phyloP scores from a whole-genome alignment of 129 eudicot species.

The Flaveria linearis region DNA sequence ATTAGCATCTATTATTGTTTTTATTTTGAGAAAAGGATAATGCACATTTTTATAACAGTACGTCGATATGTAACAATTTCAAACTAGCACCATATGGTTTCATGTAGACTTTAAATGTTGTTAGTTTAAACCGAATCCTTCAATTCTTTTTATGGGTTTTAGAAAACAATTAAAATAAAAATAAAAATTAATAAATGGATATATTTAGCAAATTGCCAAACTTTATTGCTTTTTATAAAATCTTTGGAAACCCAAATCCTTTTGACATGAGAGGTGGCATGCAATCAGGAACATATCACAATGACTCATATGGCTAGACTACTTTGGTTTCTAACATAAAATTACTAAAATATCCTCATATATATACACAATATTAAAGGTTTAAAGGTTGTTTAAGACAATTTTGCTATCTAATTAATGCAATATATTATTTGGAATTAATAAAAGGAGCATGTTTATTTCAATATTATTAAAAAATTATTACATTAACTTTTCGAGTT shows the following conservation, averaged over 20 bases:
- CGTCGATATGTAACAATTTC: not conserved
- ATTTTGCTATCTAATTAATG: not conserved
- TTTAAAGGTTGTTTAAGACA: not conserved
- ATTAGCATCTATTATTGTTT: too few species aligned
- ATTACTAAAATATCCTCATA: not conserved
- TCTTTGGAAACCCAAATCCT: conserved; percentile 15
- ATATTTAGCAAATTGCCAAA: conserved; percentile 23
- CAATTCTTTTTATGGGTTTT: conserved; percentile 2
- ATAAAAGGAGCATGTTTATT: not conserved
- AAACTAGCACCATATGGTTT: not conserved
- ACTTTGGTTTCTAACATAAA: not conserved
- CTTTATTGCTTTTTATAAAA: conserved; percentile 12
- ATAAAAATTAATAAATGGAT: not conserved
- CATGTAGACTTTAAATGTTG: conserved; percentile 19
- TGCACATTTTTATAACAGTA: not conserved
- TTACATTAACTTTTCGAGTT: too few species aligned
- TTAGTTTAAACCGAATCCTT: conserved; percentile 4
- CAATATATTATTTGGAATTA: not conserved
- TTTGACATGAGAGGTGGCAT: conserved; percentile 35
- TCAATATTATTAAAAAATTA: too few species aligned
- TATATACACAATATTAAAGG: not conserved
- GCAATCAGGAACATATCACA: conserved; percentile 35
- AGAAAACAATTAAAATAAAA: not conserved
- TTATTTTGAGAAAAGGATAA: not conserved
- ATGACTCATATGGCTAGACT: conserved; percentile 32